Base-by-base conservation (phyloP, 345 rosid genomes). In the Clausena lansium region DNA sequence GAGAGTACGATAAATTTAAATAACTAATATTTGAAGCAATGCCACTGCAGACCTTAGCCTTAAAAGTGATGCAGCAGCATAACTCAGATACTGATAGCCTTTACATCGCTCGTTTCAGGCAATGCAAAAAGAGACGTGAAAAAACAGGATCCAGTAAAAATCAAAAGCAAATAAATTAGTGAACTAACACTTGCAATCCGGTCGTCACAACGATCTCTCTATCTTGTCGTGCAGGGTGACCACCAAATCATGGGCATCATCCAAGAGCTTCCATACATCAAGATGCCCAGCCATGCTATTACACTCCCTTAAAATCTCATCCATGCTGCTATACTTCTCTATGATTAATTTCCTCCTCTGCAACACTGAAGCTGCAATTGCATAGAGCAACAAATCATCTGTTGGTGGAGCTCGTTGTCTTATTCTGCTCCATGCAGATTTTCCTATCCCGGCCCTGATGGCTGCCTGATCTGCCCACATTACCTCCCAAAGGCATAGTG, bases 381-480 rank as follows among this genome's bases (percentile, higher is more conserved):
- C 98, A 52, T 88, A 97, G 4, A 97, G 88, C 88, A 97, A 72
- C 69, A 97, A 70, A 89, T 97, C 97, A 4, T 97, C 97, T 0
- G 97, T 91, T 0, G 99, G 99, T 3, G 98, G 98, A 1, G 94
- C 95, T 1, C 88, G 82, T 80, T 90, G 97, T 78, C 94, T 88
- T 79, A 94, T 90, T 54, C 89, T 82, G 83, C 91, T 89, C 99
- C 99, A 94, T 0, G 98, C 90, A 30, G 98, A 87, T 75, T 89
- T 94, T 57, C 97, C 94, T 2, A 96, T 79, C 77, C 97, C 95
- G 8, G 93, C 93, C 82, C 98, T 91, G 30, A 91, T 85, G 24
- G 99, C 97, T 54, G 98, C 98, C 81, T 92, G 98, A 84, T 96
- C 98, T 24, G 98, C 99, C 99, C 99, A 94, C 86, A 96, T 88